Evolutionary conservation across 1,139 yeast species (phyloP).

Genomic region (Pichia sp.): DNA sequence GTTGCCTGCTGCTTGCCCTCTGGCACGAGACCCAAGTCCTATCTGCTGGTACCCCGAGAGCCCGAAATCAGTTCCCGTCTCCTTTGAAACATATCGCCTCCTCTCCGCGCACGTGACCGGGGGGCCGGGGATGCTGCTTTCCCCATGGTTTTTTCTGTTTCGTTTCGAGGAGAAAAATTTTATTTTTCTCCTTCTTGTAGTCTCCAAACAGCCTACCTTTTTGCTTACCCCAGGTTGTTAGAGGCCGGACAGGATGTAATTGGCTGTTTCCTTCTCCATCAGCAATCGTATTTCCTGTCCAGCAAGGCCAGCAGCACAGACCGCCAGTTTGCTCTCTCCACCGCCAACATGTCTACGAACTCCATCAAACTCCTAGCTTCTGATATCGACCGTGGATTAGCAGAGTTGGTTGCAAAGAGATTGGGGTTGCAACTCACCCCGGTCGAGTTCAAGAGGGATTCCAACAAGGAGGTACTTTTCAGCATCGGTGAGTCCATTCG

Average conservation of each 20-base stretch:
- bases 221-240: constrained; percentile 3
- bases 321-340: not conserved
- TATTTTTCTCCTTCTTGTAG: not conserved
- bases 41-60: too few relatives aligned
- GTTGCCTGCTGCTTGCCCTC: too few relatives aligned
- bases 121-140: not conserved
- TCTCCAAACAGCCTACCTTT: not conserved
- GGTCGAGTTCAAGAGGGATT: constrained; percentile 63
- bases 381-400: constrained; percentile 83
- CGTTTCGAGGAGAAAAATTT: constrained; percentile 2
- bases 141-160: not conserved
- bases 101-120: not conserved
- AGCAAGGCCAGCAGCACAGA: not conserved
- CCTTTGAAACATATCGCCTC: not conserved
- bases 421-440: constrained; percentile 62
- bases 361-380: constrained; percentile 86
- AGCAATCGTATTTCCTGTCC: not conserved
- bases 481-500: constrained; percentile 93
- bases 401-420: constrained; percentile 73
- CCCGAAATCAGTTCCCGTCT: not conserved
- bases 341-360: constrained; percentile 58
- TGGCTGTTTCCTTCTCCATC: not conserved
- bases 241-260: not conserved
- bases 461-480: constrained; percentile 84
- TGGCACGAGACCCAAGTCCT: too few relatives aligned